Conservation (phyloP, 2,329 filamentous ascomycete species). For the Nemania bipapillata region DNA sequence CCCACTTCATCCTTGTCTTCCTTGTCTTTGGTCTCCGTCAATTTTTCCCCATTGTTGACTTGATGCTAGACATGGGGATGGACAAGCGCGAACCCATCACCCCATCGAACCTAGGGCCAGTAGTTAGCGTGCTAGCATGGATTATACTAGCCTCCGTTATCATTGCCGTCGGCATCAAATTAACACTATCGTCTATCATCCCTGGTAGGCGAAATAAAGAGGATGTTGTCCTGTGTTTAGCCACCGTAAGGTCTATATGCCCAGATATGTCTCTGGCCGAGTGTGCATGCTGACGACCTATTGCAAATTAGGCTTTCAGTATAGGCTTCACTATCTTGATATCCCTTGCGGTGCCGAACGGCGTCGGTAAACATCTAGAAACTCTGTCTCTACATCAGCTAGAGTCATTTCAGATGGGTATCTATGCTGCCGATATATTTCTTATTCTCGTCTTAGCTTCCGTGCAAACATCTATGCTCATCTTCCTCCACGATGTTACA, state of each 20-base stretch:
- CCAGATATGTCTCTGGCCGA: neutral
- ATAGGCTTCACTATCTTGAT: slow-evolving; percentile 36
- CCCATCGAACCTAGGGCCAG: slow-evolving; percentile 32
- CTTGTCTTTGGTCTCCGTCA: neutral
- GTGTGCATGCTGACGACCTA: slow-evolving; percentile 20
- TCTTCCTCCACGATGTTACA: slow-evolving; percentile 34
- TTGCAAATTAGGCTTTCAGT: slow-evolving; percentile 31
- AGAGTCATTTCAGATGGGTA: slow-evolving; percentile 31
- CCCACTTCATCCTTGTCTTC: neutral
- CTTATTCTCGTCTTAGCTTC: slow-evolving; percentile 30
- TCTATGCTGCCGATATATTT: slow-evolving; percentile 34
- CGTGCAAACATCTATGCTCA: slow-evolving; percentile 34
- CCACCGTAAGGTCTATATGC: slow-evolving; percentile 24
- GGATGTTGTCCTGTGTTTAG: slow-evolving; percentile 31
- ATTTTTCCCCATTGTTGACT: slow-evolving; percentile 7
- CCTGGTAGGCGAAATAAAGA: slow-evolving; percentile 29
- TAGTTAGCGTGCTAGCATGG: slow-evolving; percentile 38
- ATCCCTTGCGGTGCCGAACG: slow-evolving; percentile 37
- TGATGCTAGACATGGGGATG: slow-evolving; percentile 18
- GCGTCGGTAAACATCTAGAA: slow-evolving; percentile 33
- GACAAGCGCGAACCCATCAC: slow-evolving; percentile 37
- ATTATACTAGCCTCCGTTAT: slow-evolving; percentile 32
- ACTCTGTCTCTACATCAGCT: slow-evolving; percentile 31
- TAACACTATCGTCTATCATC: slow-evolving; percentile 32
- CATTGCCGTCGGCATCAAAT: slow-evolving; percentile 37